phyloP scores from a whole-genome alignment of 345 rosid species.

The Anacardium occidentale region DNA sequence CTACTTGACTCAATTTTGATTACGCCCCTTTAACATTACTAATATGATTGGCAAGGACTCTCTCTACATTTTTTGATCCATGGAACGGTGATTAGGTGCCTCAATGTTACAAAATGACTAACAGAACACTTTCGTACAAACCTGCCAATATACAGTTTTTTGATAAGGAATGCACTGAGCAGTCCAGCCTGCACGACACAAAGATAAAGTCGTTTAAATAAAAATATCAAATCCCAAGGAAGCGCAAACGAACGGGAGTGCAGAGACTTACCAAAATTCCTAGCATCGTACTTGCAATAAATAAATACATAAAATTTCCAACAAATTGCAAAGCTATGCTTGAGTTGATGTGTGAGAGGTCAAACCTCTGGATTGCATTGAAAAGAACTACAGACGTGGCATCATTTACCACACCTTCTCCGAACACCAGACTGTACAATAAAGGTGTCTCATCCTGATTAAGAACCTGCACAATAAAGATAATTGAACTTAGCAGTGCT shows the following conservation, averaged over 20 bases:
- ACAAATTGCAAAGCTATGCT: conserved; percentile 51
- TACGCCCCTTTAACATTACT: neutral
- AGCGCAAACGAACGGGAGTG: neutral
- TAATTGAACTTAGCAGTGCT: neutral
- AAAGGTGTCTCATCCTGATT: conserved; percentile 93
- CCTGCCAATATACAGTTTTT: conserved; percentile 91
- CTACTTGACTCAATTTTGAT: neutral
- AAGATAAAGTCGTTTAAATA: neutral
- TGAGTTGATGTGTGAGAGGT: conserved; percentile 63
- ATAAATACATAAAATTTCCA: conserved; percentile 72
- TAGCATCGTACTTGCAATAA: conserved; percentile 72
- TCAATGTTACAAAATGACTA: conserved; percentile 6
- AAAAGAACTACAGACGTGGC: conserved; percentile 97
- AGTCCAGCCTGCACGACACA: conserved; percentile 69
- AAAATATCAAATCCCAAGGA: neutral
- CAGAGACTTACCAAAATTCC: conserved; percentile 61
- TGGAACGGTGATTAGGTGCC: neutral
- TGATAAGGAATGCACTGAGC: conserved; percentile 81
- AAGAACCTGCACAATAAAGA: conserved; percentile 60
- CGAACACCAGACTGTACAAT: conserved; percentile 84
- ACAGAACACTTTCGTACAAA: conserved; percentile 22
- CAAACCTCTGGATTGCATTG: conserved; percentile 86
- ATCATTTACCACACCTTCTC: conserved; percentile 96
- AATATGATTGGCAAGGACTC: too few relatives aligned
- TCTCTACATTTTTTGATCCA: neutral